phyloP scores from a whole-genome alignment of 1,139 yeast genomes.

The Sugiyamaella novakii region DNA sequence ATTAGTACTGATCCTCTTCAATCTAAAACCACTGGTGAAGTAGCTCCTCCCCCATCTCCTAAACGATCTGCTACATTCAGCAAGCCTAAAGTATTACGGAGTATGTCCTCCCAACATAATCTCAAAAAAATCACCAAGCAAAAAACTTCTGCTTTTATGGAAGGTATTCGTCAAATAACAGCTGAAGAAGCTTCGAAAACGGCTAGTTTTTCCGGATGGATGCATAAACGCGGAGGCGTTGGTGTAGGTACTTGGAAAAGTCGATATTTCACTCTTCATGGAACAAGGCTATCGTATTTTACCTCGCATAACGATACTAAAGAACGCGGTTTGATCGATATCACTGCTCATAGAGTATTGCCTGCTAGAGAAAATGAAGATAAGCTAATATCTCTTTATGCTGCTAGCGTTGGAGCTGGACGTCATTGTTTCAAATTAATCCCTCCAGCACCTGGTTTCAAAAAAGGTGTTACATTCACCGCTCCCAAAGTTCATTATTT shows the following conservation, averaged over 20 bases:
- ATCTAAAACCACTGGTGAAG: slow-evolving; percentile 4
- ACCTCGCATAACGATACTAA: slow-evolving; percentile 74
- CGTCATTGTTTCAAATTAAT: slow-evolving; percentile 87
- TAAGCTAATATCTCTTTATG: slow-evolving; percentile 78
- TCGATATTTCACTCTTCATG: slow-evolving; percentile 86
- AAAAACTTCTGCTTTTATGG: slow-evolving; percentile 87
- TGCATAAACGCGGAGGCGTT: slow-evolving; percentile 87
- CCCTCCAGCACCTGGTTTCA: slow-evolving; percentile 98
- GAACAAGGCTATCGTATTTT: slow-evolving; percentile 89
- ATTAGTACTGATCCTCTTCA: slow-evolving; percentile 28
- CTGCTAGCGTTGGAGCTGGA: slow-evolving; percentile 92
- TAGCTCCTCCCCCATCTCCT: slow-evolving; percentile 20
- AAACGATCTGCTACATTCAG: slow-evolving; percentile 19
- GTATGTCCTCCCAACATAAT: slow-evolving; percentile 36
- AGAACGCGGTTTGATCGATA: slow-evolving; percentile 92
- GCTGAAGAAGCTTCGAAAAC: slow-evolving; percentile 78
- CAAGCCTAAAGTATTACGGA: slow-evolving; percentile 7
- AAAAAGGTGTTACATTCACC: slow-evolving; percentile 92
- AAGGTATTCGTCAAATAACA: slow-evolving; percentile 76
- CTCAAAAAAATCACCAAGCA: slow-evolving; percentile 40
- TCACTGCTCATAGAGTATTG: slow-evolving; percentile 89
- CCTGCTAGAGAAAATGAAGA: slow-evolving; percentile 76
- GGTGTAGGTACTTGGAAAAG: slow-evolving; percentile 90
- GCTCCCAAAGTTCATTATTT: slow-evolving; percentile 95
- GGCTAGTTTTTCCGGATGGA: slow-evolving; percentile 89